Evolutionary conservation across 768 basidiomycete genomes (phyloP).

Genomic region (Tulasnella sp.): DNA sequence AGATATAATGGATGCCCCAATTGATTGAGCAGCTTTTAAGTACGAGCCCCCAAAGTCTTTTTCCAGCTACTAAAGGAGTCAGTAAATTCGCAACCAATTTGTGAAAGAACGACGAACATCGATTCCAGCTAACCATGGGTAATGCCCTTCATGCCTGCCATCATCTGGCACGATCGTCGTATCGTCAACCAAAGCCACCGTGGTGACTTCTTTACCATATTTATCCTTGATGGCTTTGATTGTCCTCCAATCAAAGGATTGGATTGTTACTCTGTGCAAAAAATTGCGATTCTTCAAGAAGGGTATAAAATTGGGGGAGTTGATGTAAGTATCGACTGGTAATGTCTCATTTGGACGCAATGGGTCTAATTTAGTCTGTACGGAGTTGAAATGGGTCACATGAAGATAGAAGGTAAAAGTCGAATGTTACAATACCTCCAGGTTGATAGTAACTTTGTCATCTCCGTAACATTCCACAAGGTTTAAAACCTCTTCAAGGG

Average conservation of each 20-base stretch:
- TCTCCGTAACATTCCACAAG: slow-evolving; percentile 61
- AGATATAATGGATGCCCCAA: slow-evolving; percentile 53
- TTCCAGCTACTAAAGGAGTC: slow-evolving; percentile 31
- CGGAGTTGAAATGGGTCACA: no score
- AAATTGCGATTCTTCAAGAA: slow-evolving; percentile 3
- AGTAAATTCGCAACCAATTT: slow-evolving; percentile 26
- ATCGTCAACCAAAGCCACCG: slow-evolving; percentile 52
- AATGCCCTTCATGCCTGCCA: no score
- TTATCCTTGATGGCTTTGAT: slow-evolving; percentile 60
- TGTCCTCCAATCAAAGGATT: slow-evolving; percentile 76
- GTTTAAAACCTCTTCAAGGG: slow-evolving; percentile 57
- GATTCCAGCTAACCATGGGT: not conserved
- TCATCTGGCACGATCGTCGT: not conserved
- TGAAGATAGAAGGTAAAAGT: no score
- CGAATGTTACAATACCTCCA: no score
- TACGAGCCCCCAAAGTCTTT: not conserved
- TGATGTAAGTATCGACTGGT: slow-evolving; percentile 23
- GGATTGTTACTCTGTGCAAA: slow-evolving; percentile 26
- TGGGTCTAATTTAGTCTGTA: slow-evolving; percentile 23
- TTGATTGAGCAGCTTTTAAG: slow-evolving; percentile 52
- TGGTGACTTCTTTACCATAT: slow-evolving; percentile 42
- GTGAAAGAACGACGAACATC: slow-evolving; percentile 28
- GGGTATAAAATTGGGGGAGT: slow-evolving; percentile 15
- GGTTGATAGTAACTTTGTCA: slow-evolving; percentile 53
- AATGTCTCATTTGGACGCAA: slow-evolving; percentile 21